Conservation (phyloP, 169 alveolate genomes). For the Plasmodium vinckei region DNA sequence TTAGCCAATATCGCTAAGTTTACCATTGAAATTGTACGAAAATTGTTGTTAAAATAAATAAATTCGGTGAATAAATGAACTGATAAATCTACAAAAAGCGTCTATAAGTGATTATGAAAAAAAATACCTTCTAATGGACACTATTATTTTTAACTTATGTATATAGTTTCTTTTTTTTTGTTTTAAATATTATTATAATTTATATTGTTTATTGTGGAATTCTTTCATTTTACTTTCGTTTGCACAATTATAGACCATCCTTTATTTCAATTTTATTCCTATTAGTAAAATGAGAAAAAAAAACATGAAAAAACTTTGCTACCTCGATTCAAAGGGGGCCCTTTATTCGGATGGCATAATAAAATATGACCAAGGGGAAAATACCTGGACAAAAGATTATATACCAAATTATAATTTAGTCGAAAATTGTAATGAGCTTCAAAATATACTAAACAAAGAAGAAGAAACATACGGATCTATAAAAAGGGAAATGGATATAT, state of each 20-base stretch:
- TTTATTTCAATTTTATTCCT: not conserved
- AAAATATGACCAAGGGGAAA: not conserved
- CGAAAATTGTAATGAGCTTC: slow-evolving; percentile 37
- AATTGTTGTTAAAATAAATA: too few relatives aligned
- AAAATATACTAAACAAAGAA: slow-evolving; percentile 21
- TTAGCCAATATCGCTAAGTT: too few relatives aligned
- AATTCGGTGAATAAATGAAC: too few relatives aligned
- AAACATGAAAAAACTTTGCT: slow-evolving; percentile 28
- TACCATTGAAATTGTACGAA: too few relatives aligned
- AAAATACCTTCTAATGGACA: too few relatives aligned
- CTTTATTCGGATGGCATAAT: slow-evolving; percentile 42
- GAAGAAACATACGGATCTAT: slow-evolving; percentile 28
- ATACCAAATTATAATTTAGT: slow-evolving; percentile 15
- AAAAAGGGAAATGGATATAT: slow-evolving; percentile 22
- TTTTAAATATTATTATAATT: too few relatives aligned
- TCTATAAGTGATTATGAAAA: too few relatives aligned
- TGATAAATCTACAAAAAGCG: too few relatives aligned
- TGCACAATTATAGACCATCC: not conserved
- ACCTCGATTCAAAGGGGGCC: slow-evolving; percentile 64
- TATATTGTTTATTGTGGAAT: too few relatives aligned
- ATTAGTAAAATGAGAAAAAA: slow-evolving; percentile 26
- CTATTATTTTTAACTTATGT: too few relatives aligned
- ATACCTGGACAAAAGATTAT: not conserved
- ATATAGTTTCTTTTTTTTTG: too few relatives aligned
- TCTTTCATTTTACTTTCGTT: too few relatives aligned